Conservation (phyloP, 805 yeast genomes). For the Schizosaccharomyces lindneri region DNA sequence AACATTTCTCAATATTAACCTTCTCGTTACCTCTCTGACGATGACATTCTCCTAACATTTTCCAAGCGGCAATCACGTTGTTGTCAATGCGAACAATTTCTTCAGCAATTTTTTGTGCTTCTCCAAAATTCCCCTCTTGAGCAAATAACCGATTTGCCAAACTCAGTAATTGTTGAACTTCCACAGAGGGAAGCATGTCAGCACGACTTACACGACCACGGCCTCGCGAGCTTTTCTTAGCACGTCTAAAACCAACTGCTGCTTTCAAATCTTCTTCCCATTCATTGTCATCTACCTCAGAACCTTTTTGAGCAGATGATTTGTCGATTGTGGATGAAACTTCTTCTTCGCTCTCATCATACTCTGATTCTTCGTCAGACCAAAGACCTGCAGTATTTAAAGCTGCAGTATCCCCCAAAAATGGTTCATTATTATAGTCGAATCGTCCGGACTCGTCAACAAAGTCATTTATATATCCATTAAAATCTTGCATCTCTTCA, state of each 20-base stretch:
- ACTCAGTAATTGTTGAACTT: constrained; percentile 38
- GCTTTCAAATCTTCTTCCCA: constrained; percentile 1
- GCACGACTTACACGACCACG: constrained; percentile 16
- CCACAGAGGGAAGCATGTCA: constrained; percentile 21
- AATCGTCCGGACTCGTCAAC: background rate
- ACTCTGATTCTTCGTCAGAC: constrained; percentile 1
- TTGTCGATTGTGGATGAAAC: background rate
- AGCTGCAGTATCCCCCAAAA: background rate
- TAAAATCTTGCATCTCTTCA: background rate
- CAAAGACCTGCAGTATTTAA: background rate
- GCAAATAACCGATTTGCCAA: constrained; percentile 67
- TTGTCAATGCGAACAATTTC: constrained; percentile 56
- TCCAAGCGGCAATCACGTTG: constrained; percentile 59
- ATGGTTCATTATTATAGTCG: background rate
- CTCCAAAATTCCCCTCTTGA: constrained; percentile 23
- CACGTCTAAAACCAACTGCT: background rate
- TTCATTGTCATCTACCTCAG: background rate
- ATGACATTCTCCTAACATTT: constrained; percentile 34
- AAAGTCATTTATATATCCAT: background rate
- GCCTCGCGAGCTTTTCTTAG: constrained; percentile 15
- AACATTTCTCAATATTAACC: constrained; percentile 30
- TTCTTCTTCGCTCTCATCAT: background rate
- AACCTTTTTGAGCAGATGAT: background rate
- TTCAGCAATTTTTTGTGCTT: constrained; percentile 13
- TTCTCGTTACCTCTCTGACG: background rate